phyloP scores from a whole-genome alignment of 805 yeast genomes.

The Spathaspora hagerdaliae region DNA sequence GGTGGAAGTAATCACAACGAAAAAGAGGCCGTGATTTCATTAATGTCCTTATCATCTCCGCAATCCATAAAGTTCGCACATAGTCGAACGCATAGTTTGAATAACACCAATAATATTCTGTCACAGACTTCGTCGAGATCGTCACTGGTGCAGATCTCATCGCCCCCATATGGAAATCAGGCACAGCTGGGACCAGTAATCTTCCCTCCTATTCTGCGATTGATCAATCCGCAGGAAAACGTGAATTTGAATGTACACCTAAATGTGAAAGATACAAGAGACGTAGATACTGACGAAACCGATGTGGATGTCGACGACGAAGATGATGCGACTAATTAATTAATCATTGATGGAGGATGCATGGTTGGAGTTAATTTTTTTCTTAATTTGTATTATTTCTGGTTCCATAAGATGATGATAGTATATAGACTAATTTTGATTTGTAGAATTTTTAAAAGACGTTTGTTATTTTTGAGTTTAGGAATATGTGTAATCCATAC shows the following conservation, averaged over 20 bases:
- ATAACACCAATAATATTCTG: conserved; percentile 18
- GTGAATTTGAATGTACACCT: not conserved
- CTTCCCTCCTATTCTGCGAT: conserved; percentile 29
- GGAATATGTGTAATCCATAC: too few species aligned
- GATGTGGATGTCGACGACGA: conserved; percentile 29
- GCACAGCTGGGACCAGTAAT: conserved; percentile 8
- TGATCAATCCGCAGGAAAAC: conserved; percentile 8
- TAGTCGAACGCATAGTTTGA: conserved; percentile 26
- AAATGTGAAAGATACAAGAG: conserved; percentile 4
- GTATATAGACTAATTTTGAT: too few species aligned
- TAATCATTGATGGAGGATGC: too few species aligned
- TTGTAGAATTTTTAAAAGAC: too few species aligned
- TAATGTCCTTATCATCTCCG: conserved; percentile 55
- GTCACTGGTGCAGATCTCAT: conserved; percentile 17
- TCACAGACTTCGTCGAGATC: conserved; percentile 18
- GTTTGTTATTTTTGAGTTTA: too few species aligned
- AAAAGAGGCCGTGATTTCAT: conserved; percentile 53
- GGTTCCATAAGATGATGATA: too few species aligned
- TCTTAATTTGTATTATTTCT: too few species aligned
- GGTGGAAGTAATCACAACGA: conserved; percentile 22
- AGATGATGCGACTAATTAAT: conserved; percentile 3
- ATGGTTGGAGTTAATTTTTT: too few species aligned
- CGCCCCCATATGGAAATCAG: conserved; percentile 5
- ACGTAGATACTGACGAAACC: conserved; percentile 29
- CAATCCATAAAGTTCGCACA: conserved; percentile 27